A percentile compares a stretch with the other conserved stretches of the same genome.
phyloP scores from a whole-genome alignment of 768 basidiomycete species.

The Leccinellum rugosiceps region DNA sequence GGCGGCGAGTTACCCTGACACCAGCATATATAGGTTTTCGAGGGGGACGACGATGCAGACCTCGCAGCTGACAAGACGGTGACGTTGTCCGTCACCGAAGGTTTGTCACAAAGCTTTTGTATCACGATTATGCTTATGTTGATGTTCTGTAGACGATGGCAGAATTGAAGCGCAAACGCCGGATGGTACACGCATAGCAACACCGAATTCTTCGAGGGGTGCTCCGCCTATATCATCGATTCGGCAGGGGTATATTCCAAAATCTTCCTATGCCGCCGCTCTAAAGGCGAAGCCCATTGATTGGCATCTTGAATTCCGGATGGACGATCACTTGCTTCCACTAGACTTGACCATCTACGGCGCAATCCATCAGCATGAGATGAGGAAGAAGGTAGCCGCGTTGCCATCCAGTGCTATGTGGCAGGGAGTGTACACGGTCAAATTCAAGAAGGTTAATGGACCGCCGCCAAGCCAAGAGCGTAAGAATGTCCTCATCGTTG shows the following conservation, averaged over 20 bases:
- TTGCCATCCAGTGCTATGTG: slow-evolving; percentile 73
- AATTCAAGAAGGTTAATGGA: slow-evolving; percentile 89
- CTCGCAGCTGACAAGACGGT: slow-evolving; percentile 79
- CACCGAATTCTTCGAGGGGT: slow-evolving; percentile 63
- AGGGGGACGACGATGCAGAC: slow-evolving; percentile 82
- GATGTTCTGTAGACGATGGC: slow-evolving; percentile 65
- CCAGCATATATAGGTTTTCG: slow-evolving; percentile 55
- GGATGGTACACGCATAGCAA: slow-evolving; percentile 91
- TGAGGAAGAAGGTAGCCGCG: slow-evolving; percentile 65
- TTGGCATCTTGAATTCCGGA: slow-evolving; percentile 95
- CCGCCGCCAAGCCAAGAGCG: slow-evolving; percentile 65
- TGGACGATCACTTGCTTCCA: slow-evolving; percentile 83
- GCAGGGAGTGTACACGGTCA: slow-evolving; percentile 88
- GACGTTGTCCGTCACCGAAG: slow-evolving; percentile 77
- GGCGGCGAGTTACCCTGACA: slow-evolving; percentile 11
- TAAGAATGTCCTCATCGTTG: slow-evolving; percentile 32
- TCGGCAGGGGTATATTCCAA: slow-evolving; percentile 33
- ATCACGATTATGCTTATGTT: slow-evolving; percentile 4
- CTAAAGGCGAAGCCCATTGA: slow-evolving; percentile 90
- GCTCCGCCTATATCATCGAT: slow-evolving; percentile 32
- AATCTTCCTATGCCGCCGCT: slow-evolving; percentile 88
- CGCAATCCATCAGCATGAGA: slow-evolving; percentile 89
- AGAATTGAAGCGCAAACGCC: slow-evolving; percentile 95
- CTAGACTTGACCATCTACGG: slow-evolving; percentile 94
- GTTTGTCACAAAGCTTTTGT: slow-evolving; percentile 36